Conservation (phyloP, 371 early-diverging fungal genomes). For the Zopfochytrium polystomum region DNA sequence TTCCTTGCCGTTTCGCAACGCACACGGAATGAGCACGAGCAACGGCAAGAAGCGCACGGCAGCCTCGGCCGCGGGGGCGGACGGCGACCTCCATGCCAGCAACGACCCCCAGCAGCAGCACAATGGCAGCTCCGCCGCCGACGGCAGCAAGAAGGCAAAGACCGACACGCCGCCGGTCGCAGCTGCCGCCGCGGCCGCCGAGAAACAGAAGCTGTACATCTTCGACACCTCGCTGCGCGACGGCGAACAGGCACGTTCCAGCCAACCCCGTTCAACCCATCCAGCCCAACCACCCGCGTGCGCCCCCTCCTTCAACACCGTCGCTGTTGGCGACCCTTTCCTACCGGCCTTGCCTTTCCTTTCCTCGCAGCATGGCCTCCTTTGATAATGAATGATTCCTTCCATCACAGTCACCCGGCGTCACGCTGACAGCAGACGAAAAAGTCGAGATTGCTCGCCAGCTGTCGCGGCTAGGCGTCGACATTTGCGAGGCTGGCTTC, state of each 20-base stretch:
- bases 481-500: constrained; percentile 94
- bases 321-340: not conserved
- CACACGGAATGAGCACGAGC: too few relatives aligned
- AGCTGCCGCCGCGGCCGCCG: constrained; percentile 37
- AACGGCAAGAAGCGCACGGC: too few relatives aligned
- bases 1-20: too few relatives aligned
- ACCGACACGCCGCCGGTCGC: not conserved
- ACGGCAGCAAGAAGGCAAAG: not conserved
- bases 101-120: not conserved
- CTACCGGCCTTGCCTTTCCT: not conserved
- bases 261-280: not conserved
- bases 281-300: not conserved
- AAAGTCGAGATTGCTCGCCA: constrained; percentile 89
- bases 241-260: constrained; percentile 78
- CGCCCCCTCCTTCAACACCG: not conserved
- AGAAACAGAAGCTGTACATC: constrained; percentile 79
- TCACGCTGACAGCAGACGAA: constrained; percentile 85
- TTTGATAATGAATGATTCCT: not conserved
- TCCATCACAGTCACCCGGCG: constrained; percentile 93
- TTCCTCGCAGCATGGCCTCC: not conserved
- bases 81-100: too few relatives aligned
- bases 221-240: constrained; percentile 95
- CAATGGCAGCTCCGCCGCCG: not conserved
- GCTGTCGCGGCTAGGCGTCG: too few relatives aligned
- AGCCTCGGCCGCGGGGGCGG: too few relatives aligned